These are phyloP conservation scores for Paratinospora sagittata DNA, from an alignment of 164 flowering plant genomes.

Conservation along the genomic window DNA sequence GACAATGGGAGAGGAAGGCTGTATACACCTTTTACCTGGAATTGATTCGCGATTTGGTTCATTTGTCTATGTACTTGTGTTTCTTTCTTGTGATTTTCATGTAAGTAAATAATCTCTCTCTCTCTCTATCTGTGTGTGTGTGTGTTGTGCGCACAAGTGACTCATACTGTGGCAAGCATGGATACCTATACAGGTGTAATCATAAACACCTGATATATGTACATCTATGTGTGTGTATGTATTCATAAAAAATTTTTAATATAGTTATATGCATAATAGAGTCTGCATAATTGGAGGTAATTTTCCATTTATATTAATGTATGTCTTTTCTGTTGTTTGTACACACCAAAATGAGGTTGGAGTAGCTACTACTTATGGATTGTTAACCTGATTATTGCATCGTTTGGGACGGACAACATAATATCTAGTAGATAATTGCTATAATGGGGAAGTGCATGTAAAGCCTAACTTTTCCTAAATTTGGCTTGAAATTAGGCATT, in stretches of 20 bases:
- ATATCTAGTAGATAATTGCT: neutral
- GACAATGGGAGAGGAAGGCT: constrained; percentile 96
- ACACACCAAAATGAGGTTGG: neutral
- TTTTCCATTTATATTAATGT: no score
- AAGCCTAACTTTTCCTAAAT: neutral
- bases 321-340: neutral
- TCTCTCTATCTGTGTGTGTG: no score
- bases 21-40: constrained; percentile 97
- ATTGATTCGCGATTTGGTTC: constrained; percentile 88
- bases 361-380: neutral
- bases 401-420: neutral
- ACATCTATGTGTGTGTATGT: neutral
- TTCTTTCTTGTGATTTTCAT: constrained; percentile 91
- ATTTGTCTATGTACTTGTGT: constrained; percentile 92
- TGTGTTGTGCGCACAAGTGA: no score
- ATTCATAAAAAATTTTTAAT: no score
- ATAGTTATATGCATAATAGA: no score
- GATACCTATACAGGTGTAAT: neutral
- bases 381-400: neutral
- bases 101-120: constrained; percentile 48
- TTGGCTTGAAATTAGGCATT: neutral
- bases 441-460: neutral
- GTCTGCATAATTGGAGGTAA: no score
- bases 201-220: neutral
- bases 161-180: neutral